Percentiles rank a stretch among this genome's conserved stretches.
These are phyloP conservation scores for Kappamyces sp. DNA, from an alignment of 192 early-diverging fungal species.

Conservation along the genomic window DNA sequence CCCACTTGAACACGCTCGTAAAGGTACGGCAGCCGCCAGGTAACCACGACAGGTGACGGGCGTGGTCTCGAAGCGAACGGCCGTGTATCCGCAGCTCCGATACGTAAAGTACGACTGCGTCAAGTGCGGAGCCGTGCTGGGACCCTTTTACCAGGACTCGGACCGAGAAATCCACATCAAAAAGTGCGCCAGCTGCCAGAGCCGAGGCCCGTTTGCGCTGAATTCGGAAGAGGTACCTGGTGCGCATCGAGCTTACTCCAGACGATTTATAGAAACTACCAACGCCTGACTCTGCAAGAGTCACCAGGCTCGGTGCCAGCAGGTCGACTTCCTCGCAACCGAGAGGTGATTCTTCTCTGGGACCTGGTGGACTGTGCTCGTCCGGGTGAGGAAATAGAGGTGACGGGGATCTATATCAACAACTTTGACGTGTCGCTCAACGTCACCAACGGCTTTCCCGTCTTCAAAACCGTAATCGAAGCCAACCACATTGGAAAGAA, in stretches of 20 bases:
- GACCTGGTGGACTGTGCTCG: constrained; percentile 93
- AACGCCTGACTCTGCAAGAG: constrained; percentile 92
- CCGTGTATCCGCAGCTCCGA: constrained; percentile 95
- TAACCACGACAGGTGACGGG: constrained; percentile 86
- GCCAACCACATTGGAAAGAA: constrained; percentile 91
- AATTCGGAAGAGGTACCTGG: constrained; percentile 74
- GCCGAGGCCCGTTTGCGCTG: constrained; percentile 82
- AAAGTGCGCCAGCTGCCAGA: constrained; percentile 82
- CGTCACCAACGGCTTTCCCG: constrained; percentile 90
- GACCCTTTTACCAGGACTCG: constrained; percentile 91
- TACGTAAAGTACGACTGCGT: constrained; percentile 93
- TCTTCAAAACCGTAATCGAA: constrained; percentile 93
- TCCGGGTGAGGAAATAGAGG: constrained; percentile 93
- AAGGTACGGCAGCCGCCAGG: no score
- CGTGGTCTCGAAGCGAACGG: constrained; percentile 86
- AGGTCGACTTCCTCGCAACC: constrained; percentile 87
- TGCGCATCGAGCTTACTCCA: constrained; percentile 16
- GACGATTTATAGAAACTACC: constrained; percentile 97
- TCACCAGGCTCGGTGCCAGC: constrained; percentile 91
- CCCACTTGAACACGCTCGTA: constrained; percentile 86
- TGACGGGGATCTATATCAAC: constrained; percentile 93
- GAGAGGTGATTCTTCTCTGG: constrained; percentile 90
- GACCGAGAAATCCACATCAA: constrained; percentile 76
- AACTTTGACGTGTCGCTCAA: constrained; percentile 87
- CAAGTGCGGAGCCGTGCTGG: constrained; percentile 85